phyloP scores from a whole-genome alignment of 306 rosid species.

The peach (Prunus persica) region Prunus_persica_NCBIv2 NC_034015.1:15787501-15788000 shows the following conservation, averaged over 20 bases:
- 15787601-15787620: neutral
- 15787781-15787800: neutral
- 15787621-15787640: neutral
- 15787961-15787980: neutral
- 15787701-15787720: neutral
- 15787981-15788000: neutral
- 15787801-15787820: too few relatives aligned
- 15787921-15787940: neutral
- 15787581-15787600: neutral
- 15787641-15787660: neutral
- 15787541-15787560: conserved; percentile 24
- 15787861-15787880: neutral
- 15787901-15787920: neutral
- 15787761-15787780: neutral
- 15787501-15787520: conserved; percentile 1
- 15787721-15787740: neutral
- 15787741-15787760: neutral
- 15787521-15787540: conserved; percentile 22
- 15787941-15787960: neutral
- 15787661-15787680: neutral
- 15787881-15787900: neutral
- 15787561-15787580: neutral
- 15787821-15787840: neutral
- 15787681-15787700: neutral
- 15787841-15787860: neutral